These are phyloP conservation scores for Serendipita sp. DNA, from an alignment of 768 basidiomycete species.

Conservation along the genomic window DNA sequence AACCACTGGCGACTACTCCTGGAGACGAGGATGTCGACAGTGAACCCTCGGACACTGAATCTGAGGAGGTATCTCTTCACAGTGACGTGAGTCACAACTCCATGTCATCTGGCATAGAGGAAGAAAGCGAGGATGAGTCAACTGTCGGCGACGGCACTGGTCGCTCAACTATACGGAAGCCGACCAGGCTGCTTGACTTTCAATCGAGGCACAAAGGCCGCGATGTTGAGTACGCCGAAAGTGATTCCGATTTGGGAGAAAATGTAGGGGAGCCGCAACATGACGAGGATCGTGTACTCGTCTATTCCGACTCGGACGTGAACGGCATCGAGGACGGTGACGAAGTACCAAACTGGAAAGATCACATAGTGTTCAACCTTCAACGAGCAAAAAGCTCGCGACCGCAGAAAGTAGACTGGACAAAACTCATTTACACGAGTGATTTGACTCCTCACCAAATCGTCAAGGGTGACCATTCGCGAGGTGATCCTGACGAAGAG, in stretches of 20 bases:
- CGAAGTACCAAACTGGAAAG: slow-evolving; percentile 58
- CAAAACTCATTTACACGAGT: slow-evolving; percentile 66
- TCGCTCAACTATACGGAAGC: neutral
- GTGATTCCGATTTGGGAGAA: slow-evolving; percentile 55
- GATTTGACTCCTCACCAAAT: slow-evolving; percentile 56
- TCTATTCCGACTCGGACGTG: slow-evolving; percentile 29
- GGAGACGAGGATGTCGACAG: slow-evolving; percentile 25
- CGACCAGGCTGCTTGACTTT: slow-evolving; percentile 14
- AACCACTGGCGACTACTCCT: slow-evolving; percentile 31
- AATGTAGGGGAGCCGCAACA: slow-evolving; percentile 31
- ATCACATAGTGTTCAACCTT: slow-evolving; percentile 38
- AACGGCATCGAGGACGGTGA: slow-evolving; percentile 28
- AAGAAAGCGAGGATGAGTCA: slow-evolving; percentile 15
- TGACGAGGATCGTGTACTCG: slow-evolving; percentile 33
- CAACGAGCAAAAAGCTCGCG: slow-evolving; percentile 26
- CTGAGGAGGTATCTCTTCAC: slow-evolving; percentile 12
- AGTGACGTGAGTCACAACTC: slow-evolving; percentile 17
- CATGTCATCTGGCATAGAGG: slow-evolving; percentile 19
- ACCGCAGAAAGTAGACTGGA: slow-evolving; percentile 53
- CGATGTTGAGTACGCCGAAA: slow-evolving; percentile 55
- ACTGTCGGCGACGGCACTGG: slow-evolving; percentile 10
- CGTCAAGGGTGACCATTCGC: slow-evolving; percentile 24
- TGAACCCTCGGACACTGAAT: slow-evolving; percentile 20
- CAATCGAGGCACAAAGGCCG: slow-evolving; percentile 23
- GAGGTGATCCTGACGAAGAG: slow-evolving; percentile 13